Conservation (phyloP, 2,329 filamentous ascomycete genomes). For the Fusarium nematophilum region DNA sequence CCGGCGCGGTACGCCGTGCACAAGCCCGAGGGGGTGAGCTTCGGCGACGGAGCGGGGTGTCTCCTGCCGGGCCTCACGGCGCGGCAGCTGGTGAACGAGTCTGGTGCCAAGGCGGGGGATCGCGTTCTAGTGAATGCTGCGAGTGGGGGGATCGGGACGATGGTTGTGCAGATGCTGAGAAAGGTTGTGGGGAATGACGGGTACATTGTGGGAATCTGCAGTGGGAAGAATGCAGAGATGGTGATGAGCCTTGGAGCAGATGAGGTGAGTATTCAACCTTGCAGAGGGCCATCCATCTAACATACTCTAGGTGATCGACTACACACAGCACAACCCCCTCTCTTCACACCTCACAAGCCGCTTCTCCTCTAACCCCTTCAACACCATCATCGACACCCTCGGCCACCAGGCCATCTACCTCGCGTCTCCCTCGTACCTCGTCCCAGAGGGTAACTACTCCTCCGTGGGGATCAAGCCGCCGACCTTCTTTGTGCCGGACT, state of each 20-base stretch:
- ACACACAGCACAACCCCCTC: constrained; percentile 51
- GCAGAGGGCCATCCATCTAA: neutral
- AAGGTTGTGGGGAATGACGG: constrained; percentile 54
- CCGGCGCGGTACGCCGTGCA: constrained; percentile 48
- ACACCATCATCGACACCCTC: constrained; percentile 62
- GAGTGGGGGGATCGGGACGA: constrained; percentile 61
- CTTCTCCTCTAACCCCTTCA: constrained; percentile 49
- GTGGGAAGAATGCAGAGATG: constrained; percentile 57
- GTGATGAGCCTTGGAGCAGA: constrained; percentile 61
- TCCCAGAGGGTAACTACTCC: constrained; percentile 51
- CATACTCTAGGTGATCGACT: constrained; percentile 54
- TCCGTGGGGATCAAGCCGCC: constrained; percentile 55
- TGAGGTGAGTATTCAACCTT: constrained; percentile 52
- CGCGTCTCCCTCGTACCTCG: constrained; percentile 53
- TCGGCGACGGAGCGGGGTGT: constrained; percentile 52
- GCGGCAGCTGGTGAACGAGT: constrained; percentile 51
- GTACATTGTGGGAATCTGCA: constrained; percentile 60
- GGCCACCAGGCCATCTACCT: constrained; percentile 60
- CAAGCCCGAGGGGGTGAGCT: constrained; percentile 45
- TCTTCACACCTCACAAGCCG: constrained; percentile 47
- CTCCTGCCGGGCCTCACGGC: constrained; percentile 55
- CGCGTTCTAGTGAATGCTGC: constrained; percentile 62
- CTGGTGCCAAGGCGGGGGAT: constrained; percentile 52
- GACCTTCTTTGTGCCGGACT: constrained; percentile 44
- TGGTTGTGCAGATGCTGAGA: constrained; percentile 58